phyloP scores from a whole-genome alignment of 768 basidiomycete genomes.

The Naematelia encephala region DNA sequence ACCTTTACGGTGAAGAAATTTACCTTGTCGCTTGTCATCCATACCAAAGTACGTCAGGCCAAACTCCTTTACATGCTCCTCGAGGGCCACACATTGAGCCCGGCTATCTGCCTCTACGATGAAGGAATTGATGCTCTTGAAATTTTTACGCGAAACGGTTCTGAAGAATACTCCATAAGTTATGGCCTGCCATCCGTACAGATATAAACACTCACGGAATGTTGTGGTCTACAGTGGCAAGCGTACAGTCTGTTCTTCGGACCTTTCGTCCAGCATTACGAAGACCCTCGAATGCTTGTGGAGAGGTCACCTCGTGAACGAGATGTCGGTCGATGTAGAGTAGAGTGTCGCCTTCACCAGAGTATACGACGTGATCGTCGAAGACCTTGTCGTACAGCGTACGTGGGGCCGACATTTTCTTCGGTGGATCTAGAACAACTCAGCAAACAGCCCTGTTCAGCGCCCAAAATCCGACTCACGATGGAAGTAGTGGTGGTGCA shows the following conservation, averaged over 20 bases:
- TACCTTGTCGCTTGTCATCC: slow-evolving; percentile 82
- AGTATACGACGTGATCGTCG: slow-evolving; percentile 90
- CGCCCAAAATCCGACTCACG: not conserved
- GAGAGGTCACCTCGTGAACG: slow-evolving; percentile 90
- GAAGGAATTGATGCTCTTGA: slow-evolving; percentile 66
- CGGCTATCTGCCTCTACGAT: slow-evolving; percentile 81
- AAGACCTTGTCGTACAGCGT: slow-evolving; percentile 98
- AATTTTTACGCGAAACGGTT: slow-evolving; percentile 70
- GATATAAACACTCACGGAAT: slow-evolving; percentile 65
- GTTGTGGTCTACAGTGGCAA: slow-evolving; percentile 85
- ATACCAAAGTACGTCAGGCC: slow-evolving; percentile 89
- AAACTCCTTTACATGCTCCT: slow-evolving; percentile 87
- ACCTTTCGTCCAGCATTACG: slow-evolving; percentile 71
- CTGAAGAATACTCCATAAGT: slow-evolving; percentile 51
- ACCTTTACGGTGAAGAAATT: slow-evolving; percentile 13
- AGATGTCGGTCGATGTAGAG: slow-evolving; percentile 58
- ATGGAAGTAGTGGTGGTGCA: not conserved
- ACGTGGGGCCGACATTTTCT: slow-evolving; percentile 59
- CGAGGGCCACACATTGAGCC: slow-evolving; percentile 74
- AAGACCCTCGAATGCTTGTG: slow-evolving; percentile 87
- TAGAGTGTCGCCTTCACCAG: slow-evolving; percentile 51
- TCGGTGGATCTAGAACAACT: not conserved
- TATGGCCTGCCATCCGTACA: not conserved
- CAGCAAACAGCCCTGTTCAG: not conserved
- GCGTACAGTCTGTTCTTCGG: slow-evolving; percentile 79